Base-by-base conservation (phyloP, 2,329 filamentous ascomycete genomes). In the Didymellaceae sp. region DNA sequence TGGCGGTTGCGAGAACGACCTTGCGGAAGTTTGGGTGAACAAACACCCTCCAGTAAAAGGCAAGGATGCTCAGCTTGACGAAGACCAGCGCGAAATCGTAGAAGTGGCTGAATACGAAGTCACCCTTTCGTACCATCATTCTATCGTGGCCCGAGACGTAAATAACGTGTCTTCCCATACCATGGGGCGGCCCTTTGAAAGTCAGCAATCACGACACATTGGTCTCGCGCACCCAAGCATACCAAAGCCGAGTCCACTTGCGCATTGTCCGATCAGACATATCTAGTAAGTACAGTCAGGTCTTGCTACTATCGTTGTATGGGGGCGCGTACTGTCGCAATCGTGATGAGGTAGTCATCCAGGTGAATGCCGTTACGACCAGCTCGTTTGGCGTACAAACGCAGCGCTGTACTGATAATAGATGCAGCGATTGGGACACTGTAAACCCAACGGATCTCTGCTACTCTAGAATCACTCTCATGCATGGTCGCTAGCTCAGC, bases 51-150 rank as follows among this genome's bases (percentile, higher is more conserved):
- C 66, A 63, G 56, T 70, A 70, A 52, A 70, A 68, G 30, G 67
- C 67, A 24, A 70, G 62, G 42, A 71, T 70, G 11, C 65, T 62
- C 13, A 71, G 59, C 49, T 70, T 70, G 37, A 70, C 68, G 20
- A 40, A 57, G 16, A 65, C 65, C 22, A 70, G 60, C 2, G 67
- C 67, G 14, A 70, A 41, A 49, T 71, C 67, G 54, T 71, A 71
- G 54, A 70, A 70, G 28, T 71, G 67, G 35, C 65, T 68, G 55
- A 71, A 70, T 33, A 71, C 57, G 47, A 67, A 71, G 53, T 71
- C 67, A 40, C 66, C 67, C 55, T 67, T 63, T 30, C 67, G 65
- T n/a, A 71, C 63, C 58, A 65, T 69, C 45, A 57, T 65, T 34
- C 59, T 46, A 35, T 68, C 59, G 21, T 68, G 50, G 8, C 55